phyloP scores from a whole-genome alignment of 148 eudicot genomes.

The Chenopodium album region DNA sequence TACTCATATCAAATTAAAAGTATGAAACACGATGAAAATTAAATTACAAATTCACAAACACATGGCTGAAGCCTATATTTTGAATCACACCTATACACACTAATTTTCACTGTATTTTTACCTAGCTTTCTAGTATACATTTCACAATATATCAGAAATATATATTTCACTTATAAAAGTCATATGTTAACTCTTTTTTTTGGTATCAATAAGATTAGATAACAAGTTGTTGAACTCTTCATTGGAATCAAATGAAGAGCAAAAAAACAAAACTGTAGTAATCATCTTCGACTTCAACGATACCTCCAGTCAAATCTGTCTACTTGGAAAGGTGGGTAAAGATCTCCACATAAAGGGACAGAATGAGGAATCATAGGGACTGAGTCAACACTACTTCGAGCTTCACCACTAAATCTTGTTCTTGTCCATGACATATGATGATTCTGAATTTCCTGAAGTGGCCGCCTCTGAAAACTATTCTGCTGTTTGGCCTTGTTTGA shows the following conservation, averaged over 20 bases:
- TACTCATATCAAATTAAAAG: no score
- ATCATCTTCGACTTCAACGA: constrained; percentile 15
- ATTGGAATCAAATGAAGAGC: constrained; percentile 14
- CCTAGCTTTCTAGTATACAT: neutral
- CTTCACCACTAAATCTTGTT: constrained; percentile 46
- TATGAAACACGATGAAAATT: neutral
- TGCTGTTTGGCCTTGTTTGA: constrained; percentile 80
- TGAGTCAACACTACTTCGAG: constrained; percentile 52
- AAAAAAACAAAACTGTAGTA: constrained; percentile 13
- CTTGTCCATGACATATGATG: constrained; percentile 30
- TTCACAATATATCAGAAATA: neutral
- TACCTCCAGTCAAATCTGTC: constrained; percentile 40
- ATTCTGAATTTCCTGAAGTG: constrained; percentile 33
- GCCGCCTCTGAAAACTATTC: constrained; percentile 32
- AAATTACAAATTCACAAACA: constrained; percentile 5
- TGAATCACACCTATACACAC: neutral
- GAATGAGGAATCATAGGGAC: constrained; percentile 42
- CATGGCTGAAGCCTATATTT: neutral
- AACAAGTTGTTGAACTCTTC: constrained; percentile 68
- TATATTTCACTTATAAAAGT: neutral
- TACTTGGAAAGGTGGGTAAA: constrained; percentile 53
- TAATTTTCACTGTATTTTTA: neutral
- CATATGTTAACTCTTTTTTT: constrained; percentile 9
- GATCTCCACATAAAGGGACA: constrained; percentile 55
- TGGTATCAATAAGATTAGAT: constrained; percentile 13